Conservation (phyloP, 1,139 yeast genomes). For the Debaryomycetaceae sp. region DNA sequence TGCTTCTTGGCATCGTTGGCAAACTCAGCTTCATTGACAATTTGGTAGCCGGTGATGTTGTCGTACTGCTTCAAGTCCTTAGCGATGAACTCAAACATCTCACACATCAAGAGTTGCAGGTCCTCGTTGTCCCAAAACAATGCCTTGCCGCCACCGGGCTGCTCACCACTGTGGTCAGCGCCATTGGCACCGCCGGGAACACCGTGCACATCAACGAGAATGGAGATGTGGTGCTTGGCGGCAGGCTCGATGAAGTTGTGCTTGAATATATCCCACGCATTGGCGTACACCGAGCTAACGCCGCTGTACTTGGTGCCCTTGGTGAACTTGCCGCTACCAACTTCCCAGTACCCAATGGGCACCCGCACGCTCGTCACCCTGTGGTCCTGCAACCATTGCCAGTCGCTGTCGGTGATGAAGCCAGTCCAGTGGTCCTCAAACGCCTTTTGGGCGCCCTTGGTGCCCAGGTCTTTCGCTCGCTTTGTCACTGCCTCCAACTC, state of each 20-base stretch:
- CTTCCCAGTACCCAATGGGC: constrained; percentile 90
- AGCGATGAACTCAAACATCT: constrained; percentile 58
- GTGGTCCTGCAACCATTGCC: constrained; percentile 66
- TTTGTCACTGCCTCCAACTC: constrained; percentile 72
- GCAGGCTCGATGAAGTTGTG: constrained; percentile 52
- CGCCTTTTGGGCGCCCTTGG: constrained; percentile 47
- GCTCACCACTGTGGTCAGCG: constrained; percentile 77
- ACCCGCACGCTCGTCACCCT: constrained; percentile 76
- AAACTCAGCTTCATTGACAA: constrained; percentile 80
- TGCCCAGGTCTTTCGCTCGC: constrained; percentile 45
- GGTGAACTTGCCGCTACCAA: constrained; percentile 58
- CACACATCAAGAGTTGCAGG: constrained; percentile 43
- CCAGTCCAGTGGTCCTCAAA: constrained; percentile 67
- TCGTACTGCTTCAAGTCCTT: constrained; percentile 52
- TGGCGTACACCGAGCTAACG: constrained; percentile 49
- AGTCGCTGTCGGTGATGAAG: constrained; percentile 68
- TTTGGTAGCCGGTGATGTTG: constrained; percentile 76
- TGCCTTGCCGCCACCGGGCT: constrained; percentile 42
- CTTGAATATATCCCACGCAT: constrained; percentile 67
- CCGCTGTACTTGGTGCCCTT: constrained; percentile 58
- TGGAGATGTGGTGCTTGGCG: constrained; percentile 54
- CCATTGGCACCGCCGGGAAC: constrained; percentile 91
- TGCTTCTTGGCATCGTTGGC: constrained; percentile 45
- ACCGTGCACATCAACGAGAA: constrained; percentile 82
- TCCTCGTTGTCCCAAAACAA: constrained; percentile 56